Conservation (phyloP, 306 rosid genomes). For the Quercus cerris region DNA sequence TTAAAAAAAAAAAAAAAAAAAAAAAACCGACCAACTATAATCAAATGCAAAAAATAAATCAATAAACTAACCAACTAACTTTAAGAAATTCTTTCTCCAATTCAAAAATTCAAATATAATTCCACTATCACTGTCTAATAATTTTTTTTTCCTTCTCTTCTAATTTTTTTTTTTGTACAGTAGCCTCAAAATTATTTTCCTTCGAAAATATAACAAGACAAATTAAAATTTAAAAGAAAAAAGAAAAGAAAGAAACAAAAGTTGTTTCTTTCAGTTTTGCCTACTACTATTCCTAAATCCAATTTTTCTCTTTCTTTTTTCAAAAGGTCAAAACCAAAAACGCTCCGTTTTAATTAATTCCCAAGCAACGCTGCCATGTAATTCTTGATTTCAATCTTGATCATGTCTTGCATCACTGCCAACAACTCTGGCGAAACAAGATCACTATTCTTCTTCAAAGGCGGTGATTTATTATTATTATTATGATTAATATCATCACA, state of each 20-base stretch:
- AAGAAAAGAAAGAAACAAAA: not conserved
- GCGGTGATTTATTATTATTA: not conserved
- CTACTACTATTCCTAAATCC: not conserved
- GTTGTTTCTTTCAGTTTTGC: not conserved
- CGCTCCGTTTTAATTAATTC: not conserved
- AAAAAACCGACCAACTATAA: too few relatives aligned
- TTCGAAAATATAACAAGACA: not conserved
- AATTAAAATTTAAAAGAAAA: not conserved
- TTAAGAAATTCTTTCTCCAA: not conserved
- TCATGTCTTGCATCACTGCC: conserved; percentile 38
- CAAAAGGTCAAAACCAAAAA: conserved; percentile 1
- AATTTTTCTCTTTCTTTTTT: not conserved
- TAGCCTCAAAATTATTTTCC: conserved; percentile 10
- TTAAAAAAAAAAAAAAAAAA: too few relatives aligned
- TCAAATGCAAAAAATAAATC: not conserved
- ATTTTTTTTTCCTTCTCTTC: not conserved
- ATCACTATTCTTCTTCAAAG: not conserved
- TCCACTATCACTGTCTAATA: not conserved
- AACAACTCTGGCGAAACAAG: conserved; percentile 34
- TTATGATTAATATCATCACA: not conserved
- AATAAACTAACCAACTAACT: not conserved
- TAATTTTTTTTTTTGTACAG: conserved; percentile 1
- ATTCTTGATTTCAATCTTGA: conserved; percentile 43
- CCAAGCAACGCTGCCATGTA: conserved; percentile 27
- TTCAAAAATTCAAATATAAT: not conserved